Percentiles rank a stretch among this genome's conserved stretches.
Evolutionary conservation across 306 rosid species (phyloP).

Genomic region (Quercus glauca): DNA sequence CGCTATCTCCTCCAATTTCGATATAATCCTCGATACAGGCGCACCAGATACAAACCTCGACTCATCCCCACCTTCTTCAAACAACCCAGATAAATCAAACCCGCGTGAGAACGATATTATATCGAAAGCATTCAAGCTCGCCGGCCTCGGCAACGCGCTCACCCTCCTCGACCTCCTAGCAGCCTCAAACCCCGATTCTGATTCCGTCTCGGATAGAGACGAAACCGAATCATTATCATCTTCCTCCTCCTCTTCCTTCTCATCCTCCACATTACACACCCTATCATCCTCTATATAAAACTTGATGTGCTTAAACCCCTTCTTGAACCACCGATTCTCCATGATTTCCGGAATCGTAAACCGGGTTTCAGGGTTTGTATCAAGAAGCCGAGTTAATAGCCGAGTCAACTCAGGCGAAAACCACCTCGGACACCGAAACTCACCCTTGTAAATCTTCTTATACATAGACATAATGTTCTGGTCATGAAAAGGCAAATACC

Average conservation of each 20-base stretch:
- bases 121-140: conserved; percentile 62
- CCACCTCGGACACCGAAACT: conserved; percentile 85
- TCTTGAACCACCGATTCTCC: conserved; percentile 89
- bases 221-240: conserved; percentile 45
- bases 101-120: conserved; percentile 61
- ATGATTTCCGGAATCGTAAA: conserved; percentile 73
- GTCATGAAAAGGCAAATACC: conserved; percentile 85
- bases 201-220: conserved; percentile 35
- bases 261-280: conserved; percentile 61
- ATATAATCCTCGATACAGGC: conserved; percentile 43
- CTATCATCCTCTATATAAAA: conserved; percentile 86
- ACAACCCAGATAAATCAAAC: conserved; percentile 55
- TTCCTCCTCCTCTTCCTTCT: conserved; percentile 17
- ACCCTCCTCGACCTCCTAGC: conserved; percentile 18
- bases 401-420: conserved; percentile 62
- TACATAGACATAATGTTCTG: conserved; percentile 90
- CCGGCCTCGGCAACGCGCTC: conserved; percentile 45
- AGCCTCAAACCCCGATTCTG: conserved; percentile 40
- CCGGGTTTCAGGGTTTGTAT: conserved; percentile 67
- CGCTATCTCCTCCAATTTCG: conserved; percentile 58
- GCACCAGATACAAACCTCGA: conserved; percentile 50
- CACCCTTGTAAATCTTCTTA: conserved; percentile 84
- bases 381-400: conserved; percentile 53
- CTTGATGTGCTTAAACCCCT: conserved; percentile 80
- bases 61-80: conserved; percentile 58